These are phyloP conservation scores for Hyphodiscus sp. DNA, from an alignment of 2,329 filamentous ascomycete species.

Conservation along the genomic window DNA sequence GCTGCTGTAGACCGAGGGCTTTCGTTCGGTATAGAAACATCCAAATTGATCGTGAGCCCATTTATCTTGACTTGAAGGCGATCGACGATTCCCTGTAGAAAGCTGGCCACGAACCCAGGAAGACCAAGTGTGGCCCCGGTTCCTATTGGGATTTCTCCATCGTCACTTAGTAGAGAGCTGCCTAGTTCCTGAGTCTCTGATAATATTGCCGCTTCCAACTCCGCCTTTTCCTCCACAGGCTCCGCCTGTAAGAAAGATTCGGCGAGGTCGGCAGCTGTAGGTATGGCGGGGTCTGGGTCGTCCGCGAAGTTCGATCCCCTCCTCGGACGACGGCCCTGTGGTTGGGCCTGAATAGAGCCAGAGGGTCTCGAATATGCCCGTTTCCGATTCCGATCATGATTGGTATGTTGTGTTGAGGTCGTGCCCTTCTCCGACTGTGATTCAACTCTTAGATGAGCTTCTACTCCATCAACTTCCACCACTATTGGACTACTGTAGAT, in stretches of 20 bases:
- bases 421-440: constrained; percentile 18
- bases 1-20: constrained; percentile 30
- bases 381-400: constrained; percentile 28
- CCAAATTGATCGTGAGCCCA: constrained; percentile 59
- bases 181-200: constrained; percentile 56
- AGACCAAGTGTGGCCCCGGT: constrained; percentile 65
- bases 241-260: constrained; percentile 73
- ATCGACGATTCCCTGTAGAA: constrained; percentile 69
- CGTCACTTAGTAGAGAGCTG: constrained; percentile 55
- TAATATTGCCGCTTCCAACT: constrained; percentile 62
- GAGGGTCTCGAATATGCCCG: constrained; percentile 17
- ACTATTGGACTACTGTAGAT: constrained; percentile 79
- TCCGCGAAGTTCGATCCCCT: constrained; percentile 17
- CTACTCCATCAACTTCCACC: constrained; percentile 75
- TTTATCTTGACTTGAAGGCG: constrained; percentile 61
- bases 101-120: constrained; percentile 63
- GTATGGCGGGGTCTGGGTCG: constrained; percentile 41
- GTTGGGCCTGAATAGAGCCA: not conserved
- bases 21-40: constrained; percentile 51
- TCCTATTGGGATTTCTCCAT: constrained; percentile 54
- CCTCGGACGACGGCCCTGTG: constrained; percentile 2
- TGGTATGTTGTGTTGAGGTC: constrained; percentile 31
- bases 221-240: constrained; percentile 55
- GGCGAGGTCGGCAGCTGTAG: constrained; percentile 66
- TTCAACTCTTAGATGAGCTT: constrained; percentile 57